A percentile compares a stretch with the other conserved stretches of the same genome.
phyloP scores from a whole-genome alignment of 352 stramenopile species.

The Phytopythium chamaehyphon region DNA sequence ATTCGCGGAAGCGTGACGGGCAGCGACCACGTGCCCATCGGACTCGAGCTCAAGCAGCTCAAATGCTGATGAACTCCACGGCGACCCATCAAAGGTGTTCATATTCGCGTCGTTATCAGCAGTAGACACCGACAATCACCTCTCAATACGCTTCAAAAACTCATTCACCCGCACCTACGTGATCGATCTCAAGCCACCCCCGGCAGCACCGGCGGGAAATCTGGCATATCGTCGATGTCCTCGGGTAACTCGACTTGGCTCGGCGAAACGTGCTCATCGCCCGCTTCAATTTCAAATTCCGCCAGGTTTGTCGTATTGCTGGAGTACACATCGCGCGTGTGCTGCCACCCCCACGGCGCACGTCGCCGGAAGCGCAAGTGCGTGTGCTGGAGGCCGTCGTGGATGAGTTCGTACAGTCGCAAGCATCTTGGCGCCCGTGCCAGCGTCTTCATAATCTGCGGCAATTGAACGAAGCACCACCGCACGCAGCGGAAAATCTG shows the following conservation, averaged over 20 bases:
- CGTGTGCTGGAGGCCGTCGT: slow-evolving; percentile 20
- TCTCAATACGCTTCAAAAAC: too few relatives aligned
- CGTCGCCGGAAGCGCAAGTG: slow-evolving; percentile 23
- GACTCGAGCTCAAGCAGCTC: slow-evolving; percentile 42
- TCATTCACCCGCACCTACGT: neutral
- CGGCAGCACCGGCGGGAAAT: slow-evolving; percentile 1
- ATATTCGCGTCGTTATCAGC: neutral
- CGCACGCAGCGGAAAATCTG: slow-evolving; percentile 56
- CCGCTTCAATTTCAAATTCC: slow-evolving; percentile 63
- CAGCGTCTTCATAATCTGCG: slow-evolving; percentile 52
- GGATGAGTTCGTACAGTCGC: slow-evolving; percentile 57
- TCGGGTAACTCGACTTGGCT: neutral
- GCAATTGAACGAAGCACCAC: slow-evolving; percentile 56
- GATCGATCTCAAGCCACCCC: neutral
- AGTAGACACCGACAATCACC: neutral
- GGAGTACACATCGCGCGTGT: slow-evolving; percentile 22
- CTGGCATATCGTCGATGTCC: neutral
- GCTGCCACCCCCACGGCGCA: slow-evolving; percentile 23
- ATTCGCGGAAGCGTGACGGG: slow-evolving; percentile 61
- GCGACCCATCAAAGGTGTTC: neutral
- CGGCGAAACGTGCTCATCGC: slow-evolving; percentile 26
- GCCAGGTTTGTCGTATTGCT: slow-evolving; percentile 33
- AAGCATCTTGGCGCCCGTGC: slow-evolving; percentile 34
- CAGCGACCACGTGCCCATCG: slow-evolving; percentile 80
- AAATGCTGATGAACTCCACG: neutral